Evolutionary conservation across 257 asterid species (phyloP), one percentile per base, ranked within the genome.

Genomic region (Lithospermum erythrorhizon): DNA sequence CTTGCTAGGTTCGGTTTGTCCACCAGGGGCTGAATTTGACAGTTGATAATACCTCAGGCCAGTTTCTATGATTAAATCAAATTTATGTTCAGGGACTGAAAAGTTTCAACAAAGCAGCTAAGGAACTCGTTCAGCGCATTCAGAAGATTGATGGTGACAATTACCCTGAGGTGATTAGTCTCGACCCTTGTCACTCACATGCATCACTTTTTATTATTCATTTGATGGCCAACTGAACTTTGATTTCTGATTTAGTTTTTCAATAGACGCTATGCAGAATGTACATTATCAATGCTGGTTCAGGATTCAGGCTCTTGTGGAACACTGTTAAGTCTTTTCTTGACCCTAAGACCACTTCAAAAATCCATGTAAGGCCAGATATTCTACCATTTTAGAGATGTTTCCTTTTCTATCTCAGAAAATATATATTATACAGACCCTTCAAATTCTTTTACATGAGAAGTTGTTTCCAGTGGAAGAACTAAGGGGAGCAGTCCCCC

Each of bases 241-340:
- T 24, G 10, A 30, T 2, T 29, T 29, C 2, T 63, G 41, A 15
- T 30, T 62, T n/a, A 19, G 19, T 13, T 21, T 25, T 6, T 24
- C n/a, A 9, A 55, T 35, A 93, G 99, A 84, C 94, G 22, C 79
- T 93, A 59, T 83, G 76, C 68, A 96, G 94, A 58, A 93, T 93
- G 99, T 93, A 71, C 75, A 93, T 93, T 65, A 84, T 93, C 87
- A 89, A 93, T 48, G 99, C 97, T 18, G 99, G 99, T 18, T 84
- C 95, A 0, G 99, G 99, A 58, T 93, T 89, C 68, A 84, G 97
- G 89, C 87, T 93, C 70, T 75, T 89, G 78, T 93, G 99, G 99
- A 87, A 80, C 86, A 89, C 96, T 0, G 83, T 93, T 54, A 93
- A 93, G 77, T 83, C 96, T 16, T 93, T 93, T 75, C 97, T 93